Evolutionary conservation across 306 rosid genomes (phyloP).

Genomic region (Begonia masoniana): DNA sequence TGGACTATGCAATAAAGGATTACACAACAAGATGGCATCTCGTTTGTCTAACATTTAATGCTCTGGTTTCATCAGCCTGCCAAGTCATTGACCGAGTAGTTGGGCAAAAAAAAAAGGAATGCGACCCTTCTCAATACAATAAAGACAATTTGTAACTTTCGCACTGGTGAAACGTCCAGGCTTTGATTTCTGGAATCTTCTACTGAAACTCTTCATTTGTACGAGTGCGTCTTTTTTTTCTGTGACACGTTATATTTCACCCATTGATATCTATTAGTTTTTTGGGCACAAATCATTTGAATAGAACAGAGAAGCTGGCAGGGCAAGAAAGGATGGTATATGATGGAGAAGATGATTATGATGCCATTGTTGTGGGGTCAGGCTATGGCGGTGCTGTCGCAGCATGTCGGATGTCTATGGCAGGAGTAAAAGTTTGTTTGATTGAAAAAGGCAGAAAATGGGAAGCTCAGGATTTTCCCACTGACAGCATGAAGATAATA

Average conservation of each 20-base stretch:
- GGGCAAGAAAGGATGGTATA: constrained; percentile 3
- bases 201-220: too few relatives aligned
- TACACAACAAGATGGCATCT: background rate
- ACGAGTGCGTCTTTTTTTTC: too few relatives aligned
- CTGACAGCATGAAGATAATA: constrained; percentile 14
- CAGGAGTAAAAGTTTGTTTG: constrained; percentile 17
- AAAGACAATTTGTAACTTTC: too few relatives aligned
- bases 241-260: too few relatives aligned
- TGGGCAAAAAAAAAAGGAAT: background rate
- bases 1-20: background rate
- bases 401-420: constrained; percentile 24
- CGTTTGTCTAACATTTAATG: background rate
- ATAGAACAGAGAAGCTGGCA: background rate
- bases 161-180: too few relatives aligned
- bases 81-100: background rate
- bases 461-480: constrained; percentile 27
- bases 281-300: too few relatives aligned
- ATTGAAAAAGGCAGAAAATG: constrained; percentile 19
- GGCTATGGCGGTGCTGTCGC: constrained; percentile 26
- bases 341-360: constrained; percentile 15
- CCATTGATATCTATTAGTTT: too few relatives aligned
- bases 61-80: background rate
- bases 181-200: too few relatives aligned
- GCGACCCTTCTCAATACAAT: too few relatives aligned
- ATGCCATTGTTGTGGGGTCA: constrained; percentile 25